phyloP scores from a whole-genome alignment of 441 rosid genomes.

The Eruca vesicaria region DNA sequence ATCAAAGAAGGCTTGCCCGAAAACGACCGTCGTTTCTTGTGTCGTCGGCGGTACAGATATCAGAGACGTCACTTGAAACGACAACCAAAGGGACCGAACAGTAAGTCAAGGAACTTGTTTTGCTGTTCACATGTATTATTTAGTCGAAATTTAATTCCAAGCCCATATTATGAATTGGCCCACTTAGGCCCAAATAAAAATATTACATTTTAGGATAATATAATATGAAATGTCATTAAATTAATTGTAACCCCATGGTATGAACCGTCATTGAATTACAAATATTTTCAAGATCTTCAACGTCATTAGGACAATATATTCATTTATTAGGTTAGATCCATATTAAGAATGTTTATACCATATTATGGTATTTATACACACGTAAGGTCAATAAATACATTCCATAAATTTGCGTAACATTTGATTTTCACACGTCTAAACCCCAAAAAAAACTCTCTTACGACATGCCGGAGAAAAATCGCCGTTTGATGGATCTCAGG shows the following conservation, averaged over 20 bases:
- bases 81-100: background rate
- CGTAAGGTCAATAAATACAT: background rate
- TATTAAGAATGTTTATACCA: background rate
- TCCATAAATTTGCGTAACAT: constrained; percentile 6
- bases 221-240: background rate
- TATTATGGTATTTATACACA: background rate
- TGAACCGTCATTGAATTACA: background rate
- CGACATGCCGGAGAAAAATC: constrained; percentile 11
- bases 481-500: background rate
- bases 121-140: background rate
- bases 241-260: background rate
- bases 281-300: background rate
- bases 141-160: background rate
- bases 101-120: background rate
- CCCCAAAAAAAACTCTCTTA: background rate
- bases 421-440: background rate
- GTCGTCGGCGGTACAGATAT: constrained; percentile 11
- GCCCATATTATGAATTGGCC: background rate
- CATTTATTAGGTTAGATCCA: constrained; percentile 1
- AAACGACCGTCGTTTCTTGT: constrained; percentile 3
- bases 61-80: constrained; percentile 14
- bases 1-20: background rate
- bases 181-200: background rate
- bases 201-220: background rate
- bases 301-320: background rate